Conservation (phyloP, 768 basidiomycete genomes). For the Russula lepida region DNA sequence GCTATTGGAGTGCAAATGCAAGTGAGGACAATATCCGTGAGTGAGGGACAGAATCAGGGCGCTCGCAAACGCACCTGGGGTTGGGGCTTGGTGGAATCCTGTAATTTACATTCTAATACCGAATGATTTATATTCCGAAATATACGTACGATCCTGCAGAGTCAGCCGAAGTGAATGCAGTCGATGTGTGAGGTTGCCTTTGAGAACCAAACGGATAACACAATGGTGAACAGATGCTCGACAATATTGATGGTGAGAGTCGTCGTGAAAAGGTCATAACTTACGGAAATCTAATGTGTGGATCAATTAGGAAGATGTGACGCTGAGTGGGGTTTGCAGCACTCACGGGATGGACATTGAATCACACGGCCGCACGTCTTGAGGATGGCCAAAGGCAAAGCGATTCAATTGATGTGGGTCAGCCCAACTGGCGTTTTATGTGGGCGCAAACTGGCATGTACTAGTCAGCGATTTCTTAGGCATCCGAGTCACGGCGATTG, state of each 20-base stretch:
- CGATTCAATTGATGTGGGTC: neutral
- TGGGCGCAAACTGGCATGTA: neutral
- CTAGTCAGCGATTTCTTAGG: neutral
- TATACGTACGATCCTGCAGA: neutral
- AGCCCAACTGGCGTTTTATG: neutral
- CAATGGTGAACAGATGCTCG: neutral
- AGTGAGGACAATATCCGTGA: neutral
- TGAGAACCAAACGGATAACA: neutral
- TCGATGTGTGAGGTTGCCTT: constrained; percentile 5
- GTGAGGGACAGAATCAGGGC: neutral
- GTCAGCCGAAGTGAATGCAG: neutral
- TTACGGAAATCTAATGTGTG: constrained; percentile 6
- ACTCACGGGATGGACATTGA: constrained; percentile 12
- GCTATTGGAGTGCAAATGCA: neutral
- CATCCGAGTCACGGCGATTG: neutral
- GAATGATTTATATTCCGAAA: neutral
- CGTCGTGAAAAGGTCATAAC: neutral
- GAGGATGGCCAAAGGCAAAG: neutral
- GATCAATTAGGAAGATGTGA: neutral
- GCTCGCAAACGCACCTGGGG: neutral
- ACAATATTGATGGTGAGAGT: neutral
- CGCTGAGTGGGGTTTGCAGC: neutral
- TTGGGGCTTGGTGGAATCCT: neutral
- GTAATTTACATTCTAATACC: neutral
- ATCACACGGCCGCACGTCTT: neutral